Base-by-base conservation (phyloP, 306 rosid species). In the Abrus precatorius region DNA sequence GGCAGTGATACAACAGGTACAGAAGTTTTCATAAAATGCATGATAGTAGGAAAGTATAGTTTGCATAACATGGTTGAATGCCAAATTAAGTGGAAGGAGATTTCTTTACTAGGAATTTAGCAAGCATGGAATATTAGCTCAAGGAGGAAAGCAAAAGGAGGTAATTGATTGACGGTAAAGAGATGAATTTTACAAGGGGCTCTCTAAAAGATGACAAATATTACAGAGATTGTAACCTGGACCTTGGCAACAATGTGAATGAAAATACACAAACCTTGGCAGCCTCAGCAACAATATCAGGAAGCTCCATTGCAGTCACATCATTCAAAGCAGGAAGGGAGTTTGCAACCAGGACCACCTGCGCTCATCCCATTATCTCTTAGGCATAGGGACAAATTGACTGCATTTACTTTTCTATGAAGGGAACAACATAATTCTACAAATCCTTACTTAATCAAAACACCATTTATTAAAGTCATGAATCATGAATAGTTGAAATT, bases 301-400 rank as follows among this genome's bases (percentile, higher is more conserved):
- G 97, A 85, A 93, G 89, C 89, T 93, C 97, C 92, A 87, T 87
- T 14, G 97, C 96, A 52, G 97, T 93, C 43, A 91, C 86, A 78
- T 93, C 96, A 67, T 93, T 93, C 76, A 93, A 80, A 72, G 97
- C 97, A 29, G 97, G 97, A 63, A 89, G 96, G 60, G 95, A 91
- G 82, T 93, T 93, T 43, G 91, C 96, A 64, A 93, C 92, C 82
- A 93, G 86, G 83, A 91, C 97, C 84, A 93, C 97, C 96, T 93
- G 87, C 88, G 86, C 49, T 76, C 78, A 66, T 9, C 53, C 53
- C 69, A 66, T 77, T 27, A 36, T 55, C 20, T 71, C 12, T 14
- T 43, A 28, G 5, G 28, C 59, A 65, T 55, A 66, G 43, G 40
- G 36, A n/a, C 73, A 73, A 65, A 14, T n/a, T 29, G 40, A 61